These are phyloP conservation scores for Entomortierella lignicola DNA, from an alignment of 192 early-diverging fungal genomes.

Conservation along the genomic window DNA sequence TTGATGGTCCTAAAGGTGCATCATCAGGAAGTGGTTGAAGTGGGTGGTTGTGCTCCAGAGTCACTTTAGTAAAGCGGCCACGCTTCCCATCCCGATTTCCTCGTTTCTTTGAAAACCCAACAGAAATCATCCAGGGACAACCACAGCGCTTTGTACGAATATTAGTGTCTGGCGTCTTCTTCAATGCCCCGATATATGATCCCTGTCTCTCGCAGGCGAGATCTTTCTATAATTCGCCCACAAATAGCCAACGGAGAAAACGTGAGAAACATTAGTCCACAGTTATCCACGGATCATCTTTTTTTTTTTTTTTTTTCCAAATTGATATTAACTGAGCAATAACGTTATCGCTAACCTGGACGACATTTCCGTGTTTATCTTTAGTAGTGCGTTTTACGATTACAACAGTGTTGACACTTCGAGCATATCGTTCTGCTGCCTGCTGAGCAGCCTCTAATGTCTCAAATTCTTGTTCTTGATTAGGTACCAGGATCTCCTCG, in stretches of 20 bases:
- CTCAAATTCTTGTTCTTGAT: conserved; percentile 34
- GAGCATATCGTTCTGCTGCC: conserved; percentile 39
- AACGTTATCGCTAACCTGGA: conserved; percentile 21
- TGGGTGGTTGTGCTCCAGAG: conserved; percentile 41
- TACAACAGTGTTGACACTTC: conserved; percentile 34
- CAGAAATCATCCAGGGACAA: conserved; percentile 55
- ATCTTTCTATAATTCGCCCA: conserved; percentile 30
- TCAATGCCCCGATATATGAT: conserved; percentile 26
- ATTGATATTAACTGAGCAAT: neutral
- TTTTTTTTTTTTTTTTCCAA: too few species aligned
- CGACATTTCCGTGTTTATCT: conserved; percentile 44
- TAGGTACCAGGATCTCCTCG: conserved; percentile 23
- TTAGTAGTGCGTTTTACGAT: conserved; percentile 51
- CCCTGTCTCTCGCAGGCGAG: conserved; percentile 51
- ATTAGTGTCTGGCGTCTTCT: conserved; percentile 17
- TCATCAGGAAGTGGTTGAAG: conserved; percentile 25
- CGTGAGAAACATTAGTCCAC: too few species aligned
- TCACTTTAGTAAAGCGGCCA: conserved; percentile 44
- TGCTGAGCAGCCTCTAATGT: conserved; percentile 31
- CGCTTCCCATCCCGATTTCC: conserved; percentile 51
- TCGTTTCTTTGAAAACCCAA: conserved; percentile 52
- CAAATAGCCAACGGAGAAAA: too few species aligned
- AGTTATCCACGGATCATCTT: too few species aligned
- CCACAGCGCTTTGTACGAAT: conserved; percentile 48
- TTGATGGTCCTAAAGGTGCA: conserved; percentile 3